Conservation (phyloP, 164 flowering plant genomes). For the Macadamia integrifolia region DNA sequence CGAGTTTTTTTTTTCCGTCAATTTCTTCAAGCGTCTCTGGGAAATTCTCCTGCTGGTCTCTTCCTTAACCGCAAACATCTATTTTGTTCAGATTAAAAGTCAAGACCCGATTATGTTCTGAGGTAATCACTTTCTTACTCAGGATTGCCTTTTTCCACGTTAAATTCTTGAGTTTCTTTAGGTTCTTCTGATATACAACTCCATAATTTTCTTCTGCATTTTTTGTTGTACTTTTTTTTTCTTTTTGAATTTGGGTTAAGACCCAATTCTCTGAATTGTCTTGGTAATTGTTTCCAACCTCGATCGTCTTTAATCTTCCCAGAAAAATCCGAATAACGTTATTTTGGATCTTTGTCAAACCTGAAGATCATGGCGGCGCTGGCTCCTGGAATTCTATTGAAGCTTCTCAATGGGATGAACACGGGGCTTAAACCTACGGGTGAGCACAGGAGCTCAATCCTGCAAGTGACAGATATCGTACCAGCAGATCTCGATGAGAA, state of each 20-base stretch:
- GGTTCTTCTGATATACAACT: neutral
- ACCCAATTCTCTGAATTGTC: neutral
- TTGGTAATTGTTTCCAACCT: neutral
- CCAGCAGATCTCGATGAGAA: slow-evolving; percentile 95
- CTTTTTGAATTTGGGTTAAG: neutral
- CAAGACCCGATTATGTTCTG: neutral
- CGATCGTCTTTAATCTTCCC: neutral
- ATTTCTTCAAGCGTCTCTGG: neutral
- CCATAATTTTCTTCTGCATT: neutral
- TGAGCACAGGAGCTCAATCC: slow-evolving; percentile 76
- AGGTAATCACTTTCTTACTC: neutral
- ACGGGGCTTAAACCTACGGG: slow-evolving; percentile 67
- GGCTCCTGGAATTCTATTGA: slow-evolving; percentile 79
- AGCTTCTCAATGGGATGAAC: slow-evolving; percentile 76
- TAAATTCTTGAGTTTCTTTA: neutral
- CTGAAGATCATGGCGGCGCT: slow-evolving; percentile 53
- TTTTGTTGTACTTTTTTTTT: neutral
- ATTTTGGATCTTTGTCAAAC: slow-evolving; percentile 1
- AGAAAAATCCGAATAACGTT: neutral
- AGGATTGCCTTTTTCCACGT: neutral
- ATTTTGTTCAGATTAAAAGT: neutral
- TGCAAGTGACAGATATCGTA: slow-evolving; percentile 93
- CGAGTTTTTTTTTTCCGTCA: neutral
- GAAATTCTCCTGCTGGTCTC: neutral
- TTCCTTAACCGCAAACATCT: neutral